Base-by-base conservation (phyloP, 306 rosid species). In the Oemleria cerasiformis region DNA sequence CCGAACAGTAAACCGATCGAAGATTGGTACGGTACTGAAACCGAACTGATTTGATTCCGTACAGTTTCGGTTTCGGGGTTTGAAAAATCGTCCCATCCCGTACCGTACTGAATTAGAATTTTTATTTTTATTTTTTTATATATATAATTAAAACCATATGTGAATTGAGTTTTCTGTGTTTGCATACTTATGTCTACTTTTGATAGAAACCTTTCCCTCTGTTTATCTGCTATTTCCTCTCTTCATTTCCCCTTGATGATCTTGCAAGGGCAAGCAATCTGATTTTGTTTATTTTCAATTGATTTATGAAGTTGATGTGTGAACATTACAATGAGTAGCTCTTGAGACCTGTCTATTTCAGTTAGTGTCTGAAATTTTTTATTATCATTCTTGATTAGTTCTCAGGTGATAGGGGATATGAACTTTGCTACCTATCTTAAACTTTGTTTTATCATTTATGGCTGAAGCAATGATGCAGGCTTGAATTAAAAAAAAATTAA, bases 291-390 rank as follows among this genome's bases (percentile, higher is more conserved):
- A 4, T 17, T 6, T n/a, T 67, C 39, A 7, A 38, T 20, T 67
- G 44, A 67, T 50, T 5, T 36, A 19, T 67, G 60, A 60, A 36
- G 65, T 11, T 67, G 43, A 30, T 49, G 12, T 68, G 64, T 20
- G 9, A 11, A 7, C 19, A 40, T 40, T 40, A 41, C 63, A 14
- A 13, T 41, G 4, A 14, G 55, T 7, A 20, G 20, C 19, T 53
- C 21, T 16, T 9, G 8, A 13, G 23, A 40, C 38, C 20, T 40
- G 63, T 55, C 50, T 5, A 42, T 44, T 15, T 55, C 54, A 70
- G 25, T 8, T 34, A 40, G 42, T 15, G 19, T 25, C 36, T 7
- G 13, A 64, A 25, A 50, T 40, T 30, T 9, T 23, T 48, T n/a
- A n/a, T 17, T 36, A 20, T 53, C 16, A 0, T 3, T 3, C 10